Evolutionary conservation across 768 basidiomycete genomes (phyloP), one percentile per base, ranked within the genome.

Genomic region (Astraeus odoratus): DNA sequence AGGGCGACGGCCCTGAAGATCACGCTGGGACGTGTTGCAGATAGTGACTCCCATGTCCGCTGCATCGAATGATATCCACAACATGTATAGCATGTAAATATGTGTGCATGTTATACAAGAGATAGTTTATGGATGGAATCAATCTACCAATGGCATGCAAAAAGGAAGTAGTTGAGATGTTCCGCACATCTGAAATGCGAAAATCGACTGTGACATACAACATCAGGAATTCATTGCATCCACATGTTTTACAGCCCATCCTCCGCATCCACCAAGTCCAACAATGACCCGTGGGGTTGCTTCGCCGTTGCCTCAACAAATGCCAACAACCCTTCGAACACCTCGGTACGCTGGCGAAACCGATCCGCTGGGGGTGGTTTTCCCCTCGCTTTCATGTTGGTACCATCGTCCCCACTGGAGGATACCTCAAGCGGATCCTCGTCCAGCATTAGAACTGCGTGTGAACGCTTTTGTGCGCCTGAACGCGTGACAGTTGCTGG

Each of bases 321-420:
- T 50, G 63, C 70, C 69, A 89, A 62, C 47, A 91, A 51, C 26
- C 60, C 59, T 58, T 88, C 82, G 57, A 89, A 89, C 47, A 85
- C 75, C 50, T 78, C 76, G 42, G 75, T 83, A 29, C 87, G 72
- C 63, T 84, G 80, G 30, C 64, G 65, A 60, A 80, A 87, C 51
- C 75, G 66, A 29, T 69, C 70, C 1, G 71, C 68, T 2, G 74
- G 67, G 43, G 77, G 46, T 37, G 47, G 39, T 54, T 62, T 57
- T 41, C 43, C 46, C 54, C 56, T 40, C 15, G 39, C 20, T 9
- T 41, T 18, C 20, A 18, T 19, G 19, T 16, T 16, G 18, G 12
- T 20, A 16, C 26, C 26, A 7, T 49, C 43, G 13, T 67, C 59
- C 43, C 67, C 68, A 30, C 54, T 46, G 18, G 53, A 25, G 5